Evolutionary conservation across 2,329 filamentous ascomycete genomes (phyloP), one percentile per base, ranked within the genome.

Genomic region (Alternaria sp.): DNA sequence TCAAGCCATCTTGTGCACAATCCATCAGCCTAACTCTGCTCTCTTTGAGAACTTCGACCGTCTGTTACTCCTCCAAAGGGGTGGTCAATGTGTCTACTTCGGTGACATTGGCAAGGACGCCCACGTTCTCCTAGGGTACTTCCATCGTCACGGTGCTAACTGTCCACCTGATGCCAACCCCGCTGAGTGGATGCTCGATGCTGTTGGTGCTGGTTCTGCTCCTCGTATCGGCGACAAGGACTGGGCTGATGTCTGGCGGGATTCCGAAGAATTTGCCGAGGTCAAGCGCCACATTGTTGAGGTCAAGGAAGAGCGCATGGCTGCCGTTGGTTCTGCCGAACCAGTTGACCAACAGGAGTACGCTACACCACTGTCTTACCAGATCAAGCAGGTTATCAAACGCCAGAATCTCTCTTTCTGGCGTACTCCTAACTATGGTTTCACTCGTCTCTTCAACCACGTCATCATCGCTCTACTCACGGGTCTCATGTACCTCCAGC

Each of bases 11-110:
- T 85, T 97, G 4, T 96, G 92, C 80, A 97, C 93, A 0, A 97
- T 97, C 65, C 93, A 97, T 77, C 93, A 97, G 76, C 93, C 93
- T 2, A 94, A 93, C 67, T 91, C 92, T 16, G 89, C 92, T 0
- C 84, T 97, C 0, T 97, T 97, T 69, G 92, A 95, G 77, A 90
- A 93, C 78, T 97, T 97, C 67, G 93, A 97, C 74, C 87, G 92
- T 12, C 85, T 97, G 2, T 82, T 97, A 5, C 84, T 97, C 3
- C 85, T 97, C 2, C 88, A 94, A 78, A 85, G 87, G 41, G 93
- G 93, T 61, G 93, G 93, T 4, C 86, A 89, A 56, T 92, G 91
- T 48, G 92, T 96, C 51, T 97, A 97, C 81, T 94, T 95, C 72
- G 92, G 92, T 20, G 89, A 94, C 60, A 90, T 97, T 44, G 93